Base-by-base conservation (phyloP, 78 protist genomes). In the Tieghemostelium lacteum region DNA sequence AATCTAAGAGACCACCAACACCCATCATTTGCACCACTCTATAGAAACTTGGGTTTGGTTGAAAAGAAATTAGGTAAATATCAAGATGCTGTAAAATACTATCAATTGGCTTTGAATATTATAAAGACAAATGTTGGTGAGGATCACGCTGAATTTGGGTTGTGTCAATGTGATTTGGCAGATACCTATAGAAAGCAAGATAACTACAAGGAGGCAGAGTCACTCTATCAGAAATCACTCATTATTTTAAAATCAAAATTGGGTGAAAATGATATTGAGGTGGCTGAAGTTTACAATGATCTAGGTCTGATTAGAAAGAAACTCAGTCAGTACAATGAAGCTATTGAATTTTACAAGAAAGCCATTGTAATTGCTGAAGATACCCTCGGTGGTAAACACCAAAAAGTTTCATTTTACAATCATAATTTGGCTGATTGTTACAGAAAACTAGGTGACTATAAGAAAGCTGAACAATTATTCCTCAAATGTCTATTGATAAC, bases 391-490 rank as follows among this genome's bases (percentile, higher is more conserved):
- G 55, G 40, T 58, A 26, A 31, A 17, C 91, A 83, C 42, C 29
- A 54, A 3, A 83, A 83, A 28, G 63, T 69, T 58, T 73, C 77
- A 57, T 83, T 83, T 54, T 83, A 49, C 61, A 83, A 33, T 69
- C 75, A 67, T 29, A 83, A 83, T 26, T n/a, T 83, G 7, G 91
- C 77, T 28, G 91, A 83, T 60, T 55, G 70, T 58, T 69, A 74
- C 39, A 34, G 91, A 31, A 83, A 83, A 42, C 65, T 83, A 16
- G 91, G 91, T 58, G 91, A 66, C 20, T 83, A 83, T 58, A 69
- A 83, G 33, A 49, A 42, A 10, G 20, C 60, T 12, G 91, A 83
- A 33, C 22, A 12, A n/a, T 42, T 42, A 26, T 83, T 67, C 29
- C 17, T 73, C 3, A 69, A 31, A 45, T 69, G 75, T 58, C 39